Conservation (phyloP, 2,329 filamentous ascomycete species). For the Sarocladium strictum region DNA sequence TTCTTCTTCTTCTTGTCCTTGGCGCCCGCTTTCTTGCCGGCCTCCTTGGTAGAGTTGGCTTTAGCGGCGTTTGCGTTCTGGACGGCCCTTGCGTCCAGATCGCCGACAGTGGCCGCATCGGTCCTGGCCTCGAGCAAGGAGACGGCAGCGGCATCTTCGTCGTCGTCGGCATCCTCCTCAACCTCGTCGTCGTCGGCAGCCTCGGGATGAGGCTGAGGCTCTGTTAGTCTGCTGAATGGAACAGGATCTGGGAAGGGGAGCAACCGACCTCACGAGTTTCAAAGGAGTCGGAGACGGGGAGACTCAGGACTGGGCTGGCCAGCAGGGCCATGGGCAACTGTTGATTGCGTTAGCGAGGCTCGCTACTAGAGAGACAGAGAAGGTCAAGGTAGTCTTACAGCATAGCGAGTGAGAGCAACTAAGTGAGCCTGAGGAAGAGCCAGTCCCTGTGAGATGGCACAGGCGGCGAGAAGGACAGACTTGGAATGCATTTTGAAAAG, state of each 20-base stretch:
- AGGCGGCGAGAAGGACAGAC: slow-evolving; percentile 1
- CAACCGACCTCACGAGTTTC: slow-evolving; percentile 11
- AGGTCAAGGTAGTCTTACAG: background rate
- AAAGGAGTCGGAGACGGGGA: slow-evolving; percentile 9
- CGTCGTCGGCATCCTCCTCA: slow-evolving; percentile 8
- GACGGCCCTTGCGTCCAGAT: background rate
- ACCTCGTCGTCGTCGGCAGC: slow-evolving; percentile 9
- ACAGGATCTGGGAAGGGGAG: background rate
- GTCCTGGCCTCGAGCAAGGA: background rate
- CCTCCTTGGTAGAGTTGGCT: background rate
- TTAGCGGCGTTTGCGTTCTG: too few relatives aligned
- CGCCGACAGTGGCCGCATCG: slow-evolving; percentile 3
- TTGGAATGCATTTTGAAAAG: slow-evolving; percentile 9
- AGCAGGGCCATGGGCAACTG: background rate
- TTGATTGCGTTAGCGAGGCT: background rate
- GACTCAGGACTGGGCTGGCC: background rate
- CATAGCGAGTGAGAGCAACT: slow-evolving; percentile 7
- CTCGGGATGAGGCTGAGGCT: slow-evolving; percentile 12
- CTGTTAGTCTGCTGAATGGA: background rate
- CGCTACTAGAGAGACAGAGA: background rate
- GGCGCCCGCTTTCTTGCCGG: background rate
- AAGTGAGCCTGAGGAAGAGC: slow-evolving; percentile 12
- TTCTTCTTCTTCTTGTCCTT: background rate
- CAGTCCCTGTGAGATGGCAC: slow-evolving; percentile 12
- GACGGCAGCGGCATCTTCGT: background rate